Base-by-base conservation (phyloP, 2,329 filamentous ascomycete genomes). In the Talaromyces sp. region DNA sequence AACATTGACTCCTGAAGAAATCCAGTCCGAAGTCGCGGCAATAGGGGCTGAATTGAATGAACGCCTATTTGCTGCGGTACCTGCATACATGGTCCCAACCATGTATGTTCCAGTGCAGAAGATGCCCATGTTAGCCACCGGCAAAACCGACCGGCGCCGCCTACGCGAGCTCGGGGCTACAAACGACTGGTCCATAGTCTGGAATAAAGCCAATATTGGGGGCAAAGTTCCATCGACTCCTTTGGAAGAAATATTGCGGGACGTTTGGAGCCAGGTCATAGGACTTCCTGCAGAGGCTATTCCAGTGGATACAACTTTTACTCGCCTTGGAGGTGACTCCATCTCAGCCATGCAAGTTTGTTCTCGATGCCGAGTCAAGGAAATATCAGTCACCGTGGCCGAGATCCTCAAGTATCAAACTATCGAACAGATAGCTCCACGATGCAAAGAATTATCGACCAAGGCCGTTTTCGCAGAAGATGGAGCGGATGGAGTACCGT, bases 11-110 rank as follows among this genome's bases (percentile, higher is more conserved):
- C 42, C 7, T 3, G n/a, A 47, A 9, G 42, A 47, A 47, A 47
- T n/a, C 42, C 42, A 47, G 42, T 18, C 16, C 4, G 42, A 47
- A 23, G 42, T 47, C 5, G 42, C 18, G 18, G 5, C 42, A 3
- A 47, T 47, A 47, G 42, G 42, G 9, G n/a, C n/a, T 3, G 42
- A 47, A 9, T 4, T 47, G n/a, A 47, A n/a, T 23, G 42, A 47
- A 10, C 42, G 42, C 1, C 42, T 47, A 47, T 23, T 47, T 23
- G 42, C n/a, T 23, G 42, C 42, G 30, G 5, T 61, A 18, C 68
- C 68, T 9, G 42, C 59, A 8, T 70, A 69, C 47, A 70, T 70
- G 68, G 63, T 70, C 6, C 68, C 68, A 23, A 61, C 28, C 23
- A 58, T 62, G 52, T 70, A 61, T 51, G 33, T 62, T 54, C 33